phyloP scores from a whole-genome alignment of 1,284 basidiomycete species.

The Termitomyces sp. region DNA sequence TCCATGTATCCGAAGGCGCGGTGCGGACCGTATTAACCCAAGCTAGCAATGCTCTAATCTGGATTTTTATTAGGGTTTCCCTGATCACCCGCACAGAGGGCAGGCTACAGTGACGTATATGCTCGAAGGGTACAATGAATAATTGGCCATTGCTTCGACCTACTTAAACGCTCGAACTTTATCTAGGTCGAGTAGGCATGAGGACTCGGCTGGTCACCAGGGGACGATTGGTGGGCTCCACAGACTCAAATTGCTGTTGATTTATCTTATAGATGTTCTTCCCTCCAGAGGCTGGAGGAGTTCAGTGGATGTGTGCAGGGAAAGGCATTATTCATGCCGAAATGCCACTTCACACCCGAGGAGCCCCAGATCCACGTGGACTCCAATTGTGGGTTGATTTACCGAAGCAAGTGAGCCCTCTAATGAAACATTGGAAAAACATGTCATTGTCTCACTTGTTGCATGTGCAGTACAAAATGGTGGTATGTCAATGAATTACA shows the following conservation, averaged over 20 bases:
- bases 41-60: neutral
- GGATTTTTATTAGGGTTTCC: constrained; percentile 45
- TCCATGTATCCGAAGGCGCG: constrained; percentile 59
- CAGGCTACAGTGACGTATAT: constrained; percentile 89
- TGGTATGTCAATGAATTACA: constrained; percentile 37
- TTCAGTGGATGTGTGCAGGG: constrained; percentile 95
- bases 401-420: constrained; percentile 57
- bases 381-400: constrained; percentile 95
- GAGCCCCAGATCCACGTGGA: constrained; percentile 67
- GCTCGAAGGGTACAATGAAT: constrained; percentile 64
- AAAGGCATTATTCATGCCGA: constrained; percentile 78
- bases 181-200: constrained; percentile 66
- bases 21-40: constrained; percentile 29
- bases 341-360: constrained; percentile 79
- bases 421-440: neutral
- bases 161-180: neutral
- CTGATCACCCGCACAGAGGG: constrained; percentile 88
- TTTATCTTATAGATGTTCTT: neutral
- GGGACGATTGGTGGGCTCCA: constrained; percentile 53
- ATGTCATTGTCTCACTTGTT: neutral
- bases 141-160: neutral
- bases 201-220: constrained; percentile 89
- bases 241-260: neutral
- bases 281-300: constrained; percentile 65
- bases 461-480: constrained; percentile 67